Evolutionary conservation across 768 basidiomycete genomes (phyloP).

Genomic region (Crassisporium funariophilum): DNA sequence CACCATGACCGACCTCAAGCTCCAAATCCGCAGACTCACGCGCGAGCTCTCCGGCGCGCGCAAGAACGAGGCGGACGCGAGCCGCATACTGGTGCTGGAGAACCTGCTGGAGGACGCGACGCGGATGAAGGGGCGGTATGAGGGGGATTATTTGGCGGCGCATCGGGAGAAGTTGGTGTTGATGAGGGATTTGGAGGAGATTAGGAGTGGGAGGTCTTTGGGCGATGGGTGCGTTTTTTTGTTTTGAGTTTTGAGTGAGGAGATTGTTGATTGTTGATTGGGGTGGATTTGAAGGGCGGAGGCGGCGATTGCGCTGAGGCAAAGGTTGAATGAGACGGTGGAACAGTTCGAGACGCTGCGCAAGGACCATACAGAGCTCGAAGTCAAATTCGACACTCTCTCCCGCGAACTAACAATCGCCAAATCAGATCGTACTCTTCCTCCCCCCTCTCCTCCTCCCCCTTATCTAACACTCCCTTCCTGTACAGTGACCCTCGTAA

Average conservation of each 20-base stretch:
- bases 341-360: constrained; percentile 76
- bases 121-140: constrained; percentile 86
- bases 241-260: constrained; percentile 4
- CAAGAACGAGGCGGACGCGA: constrained; percentile 77
- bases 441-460: background rate
- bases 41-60: constrained; percentile 76
- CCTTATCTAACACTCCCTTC: constrained; percentile 9
- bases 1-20: constrained; percentile 90
- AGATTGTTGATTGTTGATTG: background rate
- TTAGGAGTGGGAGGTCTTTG: constrained; percentile 79
- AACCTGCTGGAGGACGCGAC: constrained; percentile 91
- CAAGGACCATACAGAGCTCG: constrained; percentile 68
- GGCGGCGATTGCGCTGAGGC: constrained; percentile 85
- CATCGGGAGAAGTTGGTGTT: constrained; percentile 83
- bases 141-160: constrained; percentile 81
- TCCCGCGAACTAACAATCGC: constrained; percentile 76
- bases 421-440: constrained; percentile 74
- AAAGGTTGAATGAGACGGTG: constrained; percentile 84
- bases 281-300: constrained; percentile 57
- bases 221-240: constrained; percentile 70
- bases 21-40: constrained; percentile 80
- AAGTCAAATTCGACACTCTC: constrained; percentile 65
- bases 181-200: constrained; percentile 84
- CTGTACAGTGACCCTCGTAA: constrained; percentile 77
- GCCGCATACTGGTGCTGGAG: constrained; percentile 82